Evolutionary conservation across 2,329 filamentous ascomycete species (phyloP), one percentile per base, ranked within the genome.

Genomic region (Gnomoniopsis sp.): DNA sequence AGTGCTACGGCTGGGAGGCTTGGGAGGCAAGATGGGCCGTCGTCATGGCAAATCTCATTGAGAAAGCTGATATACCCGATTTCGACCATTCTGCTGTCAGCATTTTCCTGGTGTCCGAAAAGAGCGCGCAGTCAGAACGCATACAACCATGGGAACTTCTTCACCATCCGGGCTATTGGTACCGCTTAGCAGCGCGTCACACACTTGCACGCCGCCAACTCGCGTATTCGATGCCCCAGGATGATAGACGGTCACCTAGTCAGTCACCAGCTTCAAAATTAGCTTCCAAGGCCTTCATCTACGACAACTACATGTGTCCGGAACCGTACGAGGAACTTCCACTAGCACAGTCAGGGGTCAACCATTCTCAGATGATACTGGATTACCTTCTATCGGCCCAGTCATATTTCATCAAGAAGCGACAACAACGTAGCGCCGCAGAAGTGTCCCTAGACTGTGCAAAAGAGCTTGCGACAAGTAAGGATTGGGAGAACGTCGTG

Each of bases 1-100:
- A 86, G 34, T 96, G 91, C 64, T 98, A 98, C 71, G 91, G 91
- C 6, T 98, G 93, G 90, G 85, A 91, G 68, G 93, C 93, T 2
- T 99, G 93, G 93, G 89, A 96, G 74, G 87, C 90, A 44, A 83
- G 90, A 57, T 88, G 85, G 85, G 80, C 83, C 17, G 76, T 76
- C 22, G 74, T 85, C 14, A 88, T 88, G 85, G 85, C 83, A 2
- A 77, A 83, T 48, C 68, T 87, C 62, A 79, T 87, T 19, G 79
- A 84, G 61, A 82, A 78, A 62, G 75, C 79, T 26, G 76, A 79
- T 21, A 74, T 86, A 14, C 74, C 76, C 2, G 80, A 81, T 36
- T 72, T 87, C 19, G 73, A 72, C 1, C 75, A 79, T 1, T 71
- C 73, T 2, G 75, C 75, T 1, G 69, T 69, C 52, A 67, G 71